These are phyloP conservation scores for Entonaema liquescens DNA, from an alignment of 495 filamentous ascomycete species.

Conservation along the genomic window DNA sequence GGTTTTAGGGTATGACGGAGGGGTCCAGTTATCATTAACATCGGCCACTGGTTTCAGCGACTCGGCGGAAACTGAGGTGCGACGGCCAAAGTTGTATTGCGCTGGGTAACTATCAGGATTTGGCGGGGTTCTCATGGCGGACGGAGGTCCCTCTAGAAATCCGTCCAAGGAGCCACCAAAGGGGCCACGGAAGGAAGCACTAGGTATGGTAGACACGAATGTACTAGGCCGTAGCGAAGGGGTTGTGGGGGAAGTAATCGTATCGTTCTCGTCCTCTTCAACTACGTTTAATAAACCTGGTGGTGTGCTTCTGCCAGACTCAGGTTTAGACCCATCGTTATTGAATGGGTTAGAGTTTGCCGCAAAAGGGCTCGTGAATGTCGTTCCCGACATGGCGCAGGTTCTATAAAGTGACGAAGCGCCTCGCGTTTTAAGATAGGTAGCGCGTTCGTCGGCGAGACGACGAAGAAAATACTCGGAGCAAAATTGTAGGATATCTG, in stretches of 20 bases:
- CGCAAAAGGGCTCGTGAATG: constrained; percentile 65
- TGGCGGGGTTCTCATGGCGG: constrained; percentile 53
- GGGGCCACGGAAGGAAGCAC: constrained; percentile 49
- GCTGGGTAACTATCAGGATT: constrained; percentile 79
- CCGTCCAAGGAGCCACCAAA: constrained; percentile 58
- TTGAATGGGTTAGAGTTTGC: constrained; percentile 64
- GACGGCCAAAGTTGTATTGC: constrained; percentile 92
- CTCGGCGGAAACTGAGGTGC: constrained; percentile 96
- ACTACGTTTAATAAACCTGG: constrained; percentile 59
- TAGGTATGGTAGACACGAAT: constrained; percentile 37
- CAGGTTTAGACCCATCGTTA: constrained; percentile 39
- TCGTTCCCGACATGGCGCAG: constrained; percentile 57
- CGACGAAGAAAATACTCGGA: constrained; percentile 70
- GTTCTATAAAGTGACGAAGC: constrained; percentile 31
- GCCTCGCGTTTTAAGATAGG: constrained; percentile 52
- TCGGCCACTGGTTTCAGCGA: constrained; percentile 88
- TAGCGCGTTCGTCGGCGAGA: constrained; percentile 66
- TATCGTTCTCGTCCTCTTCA: constrained; percentile 69
- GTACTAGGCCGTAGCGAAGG: constrained; percentile 50
- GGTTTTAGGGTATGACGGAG: constrained; percentile 84
- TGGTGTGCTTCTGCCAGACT: constrained; percentile 45
- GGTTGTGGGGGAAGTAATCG: constrained; percentile 64
- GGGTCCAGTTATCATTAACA: constrained; percentile 86
- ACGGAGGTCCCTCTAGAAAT: constrained; percentile 49
- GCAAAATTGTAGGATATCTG: constrained; percentile 73